phyloP scores from a whole-genome alignment of 1,284 basidiomycete genomes.

The Cerrena zonata region DNA sequence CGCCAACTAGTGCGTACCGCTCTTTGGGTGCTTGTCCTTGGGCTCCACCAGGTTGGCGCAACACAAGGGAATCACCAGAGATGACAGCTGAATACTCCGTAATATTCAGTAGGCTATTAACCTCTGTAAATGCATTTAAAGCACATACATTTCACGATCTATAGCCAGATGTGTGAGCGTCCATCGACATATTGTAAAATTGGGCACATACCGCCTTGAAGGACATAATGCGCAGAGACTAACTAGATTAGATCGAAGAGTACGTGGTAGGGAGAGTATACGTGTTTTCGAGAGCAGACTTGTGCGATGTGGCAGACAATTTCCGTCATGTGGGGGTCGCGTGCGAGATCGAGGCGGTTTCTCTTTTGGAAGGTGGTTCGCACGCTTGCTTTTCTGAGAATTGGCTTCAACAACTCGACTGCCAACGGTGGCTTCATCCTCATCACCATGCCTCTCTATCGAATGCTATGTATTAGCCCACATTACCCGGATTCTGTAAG shows the following conservation, averaged over 20 bases:
- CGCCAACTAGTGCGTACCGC: slow-evolving; percentile 48
- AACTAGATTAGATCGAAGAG: neutral
- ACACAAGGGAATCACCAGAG: slow-evolving; percentile 82
- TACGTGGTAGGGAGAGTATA: neutral
- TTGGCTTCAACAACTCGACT: no score
- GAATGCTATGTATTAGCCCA: slow-evolving; percentile 71
- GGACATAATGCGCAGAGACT: slow-evolving; percentile 39
- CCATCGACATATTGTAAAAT: neutral
- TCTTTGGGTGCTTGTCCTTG: slow-evolving; percentile 85
- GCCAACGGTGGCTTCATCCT: neutral
- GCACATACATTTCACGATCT: slow-evolving; percentile 68
- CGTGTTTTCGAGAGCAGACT: neutral
- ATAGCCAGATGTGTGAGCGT: slow-evolving; percentile 15
- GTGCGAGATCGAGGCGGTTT: neutral
- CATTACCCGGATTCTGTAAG: slow-evolving; percentile 71
- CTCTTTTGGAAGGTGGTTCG: neutral
- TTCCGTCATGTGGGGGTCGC: neutral
- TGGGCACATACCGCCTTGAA: slow-evolving; percentile 59
- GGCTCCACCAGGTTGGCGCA: slow-evolving; percentile 70
- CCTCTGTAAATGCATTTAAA: slow-evolving; percentile 9
- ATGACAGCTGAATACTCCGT: slow-evolving; percentile 60
- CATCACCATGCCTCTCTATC: slow-evolving; percentile 68
- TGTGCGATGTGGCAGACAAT: slow-evolving; percentile 1
- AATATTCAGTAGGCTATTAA: slow-evolving; percentile 20
- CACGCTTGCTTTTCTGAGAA: slow-evolving; percentile 3